Conservation (phyloP, 108 stramenopile genomes). For the Pseudonitzschia multiseries region DNA sequence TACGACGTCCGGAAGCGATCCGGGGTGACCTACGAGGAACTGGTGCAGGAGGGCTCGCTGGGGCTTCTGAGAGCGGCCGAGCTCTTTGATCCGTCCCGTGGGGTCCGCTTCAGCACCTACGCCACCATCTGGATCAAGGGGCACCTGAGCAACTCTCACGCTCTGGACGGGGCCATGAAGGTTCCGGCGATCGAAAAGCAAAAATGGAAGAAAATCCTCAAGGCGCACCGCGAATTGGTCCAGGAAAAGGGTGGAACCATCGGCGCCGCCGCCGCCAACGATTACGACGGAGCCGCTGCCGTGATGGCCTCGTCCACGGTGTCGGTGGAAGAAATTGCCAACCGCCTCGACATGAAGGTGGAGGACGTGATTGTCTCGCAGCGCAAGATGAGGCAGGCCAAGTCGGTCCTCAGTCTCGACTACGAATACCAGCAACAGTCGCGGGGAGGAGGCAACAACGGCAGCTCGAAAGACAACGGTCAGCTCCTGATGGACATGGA, state of each 20-base stretch:
- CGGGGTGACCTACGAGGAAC: constrained; percentile 70
- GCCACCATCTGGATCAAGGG: constrained; percentile 99
- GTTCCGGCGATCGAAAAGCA: constrained; percentile 68
- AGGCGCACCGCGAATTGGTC: constrained; percentile 47
- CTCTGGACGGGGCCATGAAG: constrained; percentile 51
- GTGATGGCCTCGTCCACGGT: constrained; percentile 16
- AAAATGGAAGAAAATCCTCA: constrained; percentile 67
- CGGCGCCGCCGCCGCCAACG: constrained; percentile 22
- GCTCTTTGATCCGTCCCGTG: constrained; percentile 87
- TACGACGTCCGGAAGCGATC: constrained; percentile 13
- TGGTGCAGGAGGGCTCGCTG: constrained; percentile 92
- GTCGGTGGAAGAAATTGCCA: constrained; percentile 49
- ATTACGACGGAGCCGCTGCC: constrained; percentile 19
- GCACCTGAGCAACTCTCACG: constrained; percentile 54
- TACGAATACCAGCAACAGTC: constrained; percentile 56
- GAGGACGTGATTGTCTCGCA: constrained; percentile 47
- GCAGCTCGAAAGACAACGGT: constrained; percentile 15
- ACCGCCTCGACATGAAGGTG: constrained; percentile 44
- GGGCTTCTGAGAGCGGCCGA: constrained; percentile 92
- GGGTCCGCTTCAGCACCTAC: constrained; percentile 91
- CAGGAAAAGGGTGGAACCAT: constrained; percentile 27
- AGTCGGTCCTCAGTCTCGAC: constrained; percentile 72
- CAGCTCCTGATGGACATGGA: constrained; percentile 17
- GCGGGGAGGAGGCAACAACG: constrained; percentile 45
- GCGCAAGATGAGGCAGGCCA: constrained; percentile 57